phyloP scores from a whole-genome alignment of 257 asterid genomes.

The Solanum ossicruentum region DNA sequence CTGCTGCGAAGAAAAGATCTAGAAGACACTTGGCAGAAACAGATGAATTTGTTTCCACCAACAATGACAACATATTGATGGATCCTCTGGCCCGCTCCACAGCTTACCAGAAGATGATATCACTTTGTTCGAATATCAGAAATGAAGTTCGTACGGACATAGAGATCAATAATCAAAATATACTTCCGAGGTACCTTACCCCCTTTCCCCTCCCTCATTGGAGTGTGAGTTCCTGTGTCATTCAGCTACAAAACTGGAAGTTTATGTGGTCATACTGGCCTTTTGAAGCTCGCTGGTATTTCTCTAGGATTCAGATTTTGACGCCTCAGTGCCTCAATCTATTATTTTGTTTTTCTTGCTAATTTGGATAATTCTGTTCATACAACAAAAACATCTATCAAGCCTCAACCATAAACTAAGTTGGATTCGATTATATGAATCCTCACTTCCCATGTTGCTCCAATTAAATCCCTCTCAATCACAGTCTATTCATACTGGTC shows the following conservation, averaged over 20 bases:
- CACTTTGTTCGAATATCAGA: conserved; percentile 48
- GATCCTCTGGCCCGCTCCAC: conserved; percentile 70
- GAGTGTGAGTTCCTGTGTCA: background rate
- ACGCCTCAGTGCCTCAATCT: background rate
- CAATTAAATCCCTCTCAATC: background rate
- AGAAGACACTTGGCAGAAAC: conserved; percentile 73
- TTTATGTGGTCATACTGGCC: background rate
- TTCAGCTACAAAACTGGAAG: background rate
- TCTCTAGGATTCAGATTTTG: background rate
- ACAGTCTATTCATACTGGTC: background rate
- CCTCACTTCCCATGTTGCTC: background rate
- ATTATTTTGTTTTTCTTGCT: background rate
- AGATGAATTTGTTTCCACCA: conserved; percentile 62
- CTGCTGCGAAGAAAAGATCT: conserved; percentile 84
- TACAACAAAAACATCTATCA: background rate
- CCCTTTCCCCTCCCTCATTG: background rate
- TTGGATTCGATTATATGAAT: background rate
- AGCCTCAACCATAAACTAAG: background rate
- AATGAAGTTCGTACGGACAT: conserved; percentile 78
- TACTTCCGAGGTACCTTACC: conserved; percentile 65
- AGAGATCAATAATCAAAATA: conserved; percentile 59
- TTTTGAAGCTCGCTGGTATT: background rate
- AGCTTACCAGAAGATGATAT: conserved; percentile 69
- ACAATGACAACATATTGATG: conserved; percentile 44
- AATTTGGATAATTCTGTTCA: background rate